phyloP scores from a whole-genome alignment of 352 stramenopile genomes.

The Pythium guiyangense region DNA sequence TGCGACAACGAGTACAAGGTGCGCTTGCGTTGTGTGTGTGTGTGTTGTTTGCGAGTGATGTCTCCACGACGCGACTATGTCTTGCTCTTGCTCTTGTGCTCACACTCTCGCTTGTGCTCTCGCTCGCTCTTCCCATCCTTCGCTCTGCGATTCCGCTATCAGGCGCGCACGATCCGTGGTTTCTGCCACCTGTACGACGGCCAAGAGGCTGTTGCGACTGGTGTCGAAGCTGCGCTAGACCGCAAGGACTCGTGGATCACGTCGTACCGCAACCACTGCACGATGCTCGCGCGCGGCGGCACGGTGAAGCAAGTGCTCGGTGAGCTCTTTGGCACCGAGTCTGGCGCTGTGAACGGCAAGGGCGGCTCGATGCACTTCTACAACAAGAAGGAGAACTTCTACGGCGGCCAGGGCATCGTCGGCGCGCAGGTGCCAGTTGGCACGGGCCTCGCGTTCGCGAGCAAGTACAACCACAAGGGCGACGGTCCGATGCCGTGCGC shows the following conservation, averaged over 20 bases:
- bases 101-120: neutral
- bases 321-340: conserved; percentile 95
- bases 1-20: conserved; percentile 99
- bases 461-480: conserved; percentile 97
- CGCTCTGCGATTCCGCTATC: neutral
- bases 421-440: conserved; percentile 98
- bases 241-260: conserved; percentile 98
- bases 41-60: too few relatives aligned
- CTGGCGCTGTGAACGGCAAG: conserved; percentile 93
- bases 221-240: conserved; percentile 94
- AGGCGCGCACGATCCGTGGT: conserved; percentile 93
- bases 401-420: conserved; percentile 98
- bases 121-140: neutral
- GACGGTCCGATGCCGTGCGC: conserved; percentile 88
- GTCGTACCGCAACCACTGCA: conserved; percentile 99
- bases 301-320: conserved; percentile 91
- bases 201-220: conserved; percentile 98
- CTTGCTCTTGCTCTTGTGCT: neutral
- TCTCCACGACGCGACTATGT: neutral
- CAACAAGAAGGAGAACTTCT: conserved; percentile 98
- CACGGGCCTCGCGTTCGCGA: conserved; percentile 96
- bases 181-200: conserved; percentile 99
- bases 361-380: conserved; percentile 99
- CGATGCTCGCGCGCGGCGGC: conserved; percentile 93
- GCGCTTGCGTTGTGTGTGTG: neutral